Evolutionary conservation across 345 rosid genomes (phyloP).

Genomic region (Eucalyptus urophylla): DNA sequence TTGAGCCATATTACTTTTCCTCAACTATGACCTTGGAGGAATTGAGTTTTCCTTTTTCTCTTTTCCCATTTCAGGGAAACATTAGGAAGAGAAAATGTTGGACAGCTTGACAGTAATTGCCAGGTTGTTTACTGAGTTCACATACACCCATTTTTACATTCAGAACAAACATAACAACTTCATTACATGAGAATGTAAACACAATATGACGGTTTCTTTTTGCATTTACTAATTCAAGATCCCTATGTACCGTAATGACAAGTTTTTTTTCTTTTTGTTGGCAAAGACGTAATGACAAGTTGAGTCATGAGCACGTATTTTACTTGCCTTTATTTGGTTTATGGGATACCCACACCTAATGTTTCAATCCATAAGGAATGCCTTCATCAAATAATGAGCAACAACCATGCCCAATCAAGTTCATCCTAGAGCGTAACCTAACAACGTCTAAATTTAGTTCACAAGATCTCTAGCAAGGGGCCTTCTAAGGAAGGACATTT

Average conservation of each 20-base stretch:
- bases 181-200: background rate
- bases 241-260: background rate
- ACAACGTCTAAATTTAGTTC: background rate
- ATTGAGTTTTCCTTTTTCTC: background rate
- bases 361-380: background rate
- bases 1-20: constrained; percentile 42
- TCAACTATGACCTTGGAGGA: background rate
- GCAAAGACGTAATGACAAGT: background rate
- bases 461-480: background rate
- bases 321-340: background rate
- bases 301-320: background rate
- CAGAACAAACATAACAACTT: background rate
- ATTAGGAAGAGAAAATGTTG: background rate
- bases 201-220: background rate
- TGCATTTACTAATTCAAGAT: background rate
- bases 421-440: background rate
- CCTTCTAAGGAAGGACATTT: background rate
- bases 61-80: background rate
- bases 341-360: background rate
- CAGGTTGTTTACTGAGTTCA: background rate
- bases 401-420: background rate
- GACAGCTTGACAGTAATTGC: background rate
- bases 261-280: background rate
- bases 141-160: background rate
- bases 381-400: background rate